Percentiles rank a stretch among this genome's conserved stretches.
phyloP scores from a whole-genome alignment of 192 early-diverging fungal genomes.

The Geosiphon pyriformis region DNA sequence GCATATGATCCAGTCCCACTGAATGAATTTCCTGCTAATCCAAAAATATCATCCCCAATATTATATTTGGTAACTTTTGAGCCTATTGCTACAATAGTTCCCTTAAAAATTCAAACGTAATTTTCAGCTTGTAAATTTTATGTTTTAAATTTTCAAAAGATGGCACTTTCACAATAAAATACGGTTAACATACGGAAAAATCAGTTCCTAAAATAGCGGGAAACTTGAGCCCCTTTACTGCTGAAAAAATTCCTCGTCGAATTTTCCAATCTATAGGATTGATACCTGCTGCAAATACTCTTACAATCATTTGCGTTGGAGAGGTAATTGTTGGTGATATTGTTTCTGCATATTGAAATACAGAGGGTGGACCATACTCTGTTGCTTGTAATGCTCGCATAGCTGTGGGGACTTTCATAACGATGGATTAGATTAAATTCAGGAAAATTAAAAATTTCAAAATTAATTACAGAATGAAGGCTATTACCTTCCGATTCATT shows the following conservation, averaged over 20 bases:
- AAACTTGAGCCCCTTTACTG: slow-evolving; percentile 18
- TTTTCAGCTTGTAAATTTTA: slow-evolving; percentile 26
- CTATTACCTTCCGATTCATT: too few species aligned
- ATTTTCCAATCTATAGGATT: slow-evolving; percentile 41
- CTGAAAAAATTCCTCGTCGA: slow-evolving; percentile 22
- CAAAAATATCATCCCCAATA: slow-evolving; percentile 34
- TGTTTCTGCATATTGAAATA: slow-evolving; percentile 3
- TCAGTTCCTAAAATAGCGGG: background rate
- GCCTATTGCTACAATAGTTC: slow-evolving; percentile 28
- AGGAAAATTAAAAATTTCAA: too few species aligned
- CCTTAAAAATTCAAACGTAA: slow-evolving; percentile 27
- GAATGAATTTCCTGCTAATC: slow-evolving; percentile 4
- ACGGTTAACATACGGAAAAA: slow-evolving; percentile 12
- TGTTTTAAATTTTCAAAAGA: background rate
- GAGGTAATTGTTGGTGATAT: background rate
- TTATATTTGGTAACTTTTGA: slow-evolving; percentile 23
- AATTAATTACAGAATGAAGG: too few species aligned
- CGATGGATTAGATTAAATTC: too few species aligned
- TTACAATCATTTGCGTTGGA: slow-evolving; percentile 26
- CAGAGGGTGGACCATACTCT: background rate
- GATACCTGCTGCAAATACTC: slow-evolving; percentile 31
- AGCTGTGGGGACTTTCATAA: background rate
- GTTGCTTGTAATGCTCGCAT: slow-evolving; percentile 1
- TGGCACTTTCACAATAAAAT: too few species aligned
- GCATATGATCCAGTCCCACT: background rate